These are phyloP conservation scores for Nymphaea colorata DNA, from an alignment of 164 flowering plant genomes.

Conservation along the genomic window DNA sequence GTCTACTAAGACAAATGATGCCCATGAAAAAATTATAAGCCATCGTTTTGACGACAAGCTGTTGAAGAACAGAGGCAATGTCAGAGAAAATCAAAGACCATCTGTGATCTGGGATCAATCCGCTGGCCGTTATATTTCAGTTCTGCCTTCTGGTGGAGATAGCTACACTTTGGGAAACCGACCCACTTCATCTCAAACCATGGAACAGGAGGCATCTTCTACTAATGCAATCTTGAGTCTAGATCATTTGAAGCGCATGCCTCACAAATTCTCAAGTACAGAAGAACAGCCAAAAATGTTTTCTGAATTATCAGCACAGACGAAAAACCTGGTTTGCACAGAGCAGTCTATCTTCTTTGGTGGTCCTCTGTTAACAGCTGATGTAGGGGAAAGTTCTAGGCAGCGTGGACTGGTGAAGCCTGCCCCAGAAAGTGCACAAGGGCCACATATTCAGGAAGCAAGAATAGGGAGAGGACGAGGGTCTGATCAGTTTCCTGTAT, in stretches of 20 bases:
- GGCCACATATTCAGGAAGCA: constrained; percentile 34
- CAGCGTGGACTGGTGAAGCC: constrained; percentile 11
- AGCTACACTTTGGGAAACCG: constrained; percentile 1
- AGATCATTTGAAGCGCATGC: constrained; percentile 7
- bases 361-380: constrained; percentile 51
- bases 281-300: background rate
- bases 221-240: background rate
- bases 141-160: constrained; percentile 20
- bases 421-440: constrained; percentile 24
- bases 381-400: constrained; percentile 19
- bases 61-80: background rate
- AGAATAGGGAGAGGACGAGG: constrained; percentile 45
- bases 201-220: constrained; percentile 23
- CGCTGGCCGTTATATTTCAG: constrained; percentile 73
- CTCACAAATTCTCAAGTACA: background rate
- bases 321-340: constrained; percentile 30
- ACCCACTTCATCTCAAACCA: constrained; percentile 19
- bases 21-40: background rate
- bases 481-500: constrained; percentile 75
- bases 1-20: constrained; percentile 32
- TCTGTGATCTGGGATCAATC: constrained; percentile 78
- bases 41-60: background rate
- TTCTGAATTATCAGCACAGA: background rate
- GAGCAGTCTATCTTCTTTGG: constrained; percentile 92
- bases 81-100: constrained; percentile 24